phyloP scores from a whole-genome alignment of 495 filamentous ascomycete species.

The Aspergillus cavernicola region DNA sequence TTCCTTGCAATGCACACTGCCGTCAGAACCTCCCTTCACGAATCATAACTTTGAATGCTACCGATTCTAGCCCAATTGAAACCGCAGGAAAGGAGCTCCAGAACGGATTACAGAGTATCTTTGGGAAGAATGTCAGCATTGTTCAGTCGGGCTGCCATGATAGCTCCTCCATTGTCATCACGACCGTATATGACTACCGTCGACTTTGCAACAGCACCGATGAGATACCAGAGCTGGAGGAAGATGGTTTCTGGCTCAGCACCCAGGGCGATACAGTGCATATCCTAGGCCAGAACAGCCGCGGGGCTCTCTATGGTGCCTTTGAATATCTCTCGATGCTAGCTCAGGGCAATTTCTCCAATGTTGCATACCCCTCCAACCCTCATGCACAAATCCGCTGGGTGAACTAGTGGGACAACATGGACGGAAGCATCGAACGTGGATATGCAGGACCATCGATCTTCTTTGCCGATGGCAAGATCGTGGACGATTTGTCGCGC shows the following conservation, averaged over 20 bases:
- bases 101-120: slow-evolving; percentile 52
- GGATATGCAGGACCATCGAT: slow-evolving; percentile 68
- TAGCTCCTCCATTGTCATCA: slow-evolving; percentile 48
- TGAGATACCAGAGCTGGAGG: slow-evolving; percentile 42
- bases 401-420: slow-evolving; percentile 73
- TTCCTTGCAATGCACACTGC: slow-evolving; percentile 39
- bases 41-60: slow-evolving; percentile 54
- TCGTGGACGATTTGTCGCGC: slow-evolving; percentile 56
- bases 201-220: slow-evolving; percentile 29
- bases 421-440: slow-evolving; percentile 62
- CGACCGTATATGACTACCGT: slow-evolving; percentile 52
- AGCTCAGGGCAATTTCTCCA: slow-evolving; percentile 56
- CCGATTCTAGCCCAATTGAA: slow-evolving; percentile 51
- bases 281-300: slow-evolving; percentile 65
- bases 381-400: slow-evolving; percentile 62
- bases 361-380: slow-evolving; percentile 26
- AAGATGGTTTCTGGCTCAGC: slow-evolving; percentile 62
- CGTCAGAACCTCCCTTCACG: slow-evolving; percentile 38
- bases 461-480: slow-evolving; percentile 56
- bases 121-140: slow-evolving; percentile 42
- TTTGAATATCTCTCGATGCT: slow-evolving; percentile 66
- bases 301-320: slow-evolving; percentile 65
- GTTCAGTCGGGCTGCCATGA: slow-evolving; percentile 22
- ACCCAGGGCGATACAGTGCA: slow-evolving; percentile 37
- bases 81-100: slow-evolving; percentile 58